Conservation (phyloP, 208 protist genomes). For the Leptomonas pyrrhocoris region DNA sequence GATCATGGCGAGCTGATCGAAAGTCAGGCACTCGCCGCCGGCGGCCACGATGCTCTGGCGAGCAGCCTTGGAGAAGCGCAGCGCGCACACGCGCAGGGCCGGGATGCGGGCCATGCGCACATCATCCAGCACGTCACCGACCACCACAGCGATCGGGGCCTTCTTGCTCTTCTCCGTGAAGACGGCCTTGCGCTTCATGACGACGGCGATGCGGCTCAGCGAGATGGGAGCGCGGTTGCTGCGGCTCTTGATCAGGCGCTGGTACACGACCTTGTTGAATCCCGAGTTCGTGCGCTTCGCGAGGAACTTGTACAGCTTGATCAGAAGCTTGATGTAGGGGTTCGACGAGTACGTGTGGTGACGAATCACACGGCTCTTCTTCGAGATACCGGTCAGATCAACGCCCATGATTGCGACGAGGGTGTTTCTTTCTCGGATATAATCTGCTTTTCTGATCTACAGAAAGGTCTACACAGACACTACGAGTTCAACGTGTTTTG, state of each 20-base stretch:
- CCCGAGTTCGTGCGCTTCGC: slow-evolving; percentile 96
- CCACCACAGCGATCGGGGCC: slow-evolving; percentile 96
- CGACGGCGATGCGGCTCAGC: slow-evolving; percentile 94
- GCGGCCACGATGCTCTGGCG: slow-evolving; percentile 98
- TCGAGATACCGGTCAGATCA: slow-evolving; percentile 90
- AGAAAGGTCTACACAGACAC: slow-evolving; percentile 22
- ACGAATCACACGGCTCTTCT: slow-evolving; percentile 92
- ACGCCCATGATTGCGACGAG: slow-evolving; percentile 77
- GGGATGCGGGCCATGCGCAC: slow-evolving; percentile 96
- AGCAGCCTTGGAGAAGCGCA: slow-evolving; percentile 98
- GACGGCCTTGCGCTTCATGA: slow-evolving; percentile 91
- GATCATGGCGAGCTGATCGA: slow-evolving; percentile 97
- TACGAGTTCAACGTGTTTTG: not conserved
- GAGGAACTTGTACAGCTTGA: slow-evolving; percentile 99
- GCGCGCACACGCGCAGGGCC: slow-evolving; percentile 97
- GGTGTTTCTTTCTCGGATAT: slow-evolving; percentile 20
- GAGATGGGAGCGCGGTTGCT: slow-evolving; percentile 97
- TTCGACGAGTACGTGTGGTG: slow-evolving; percentile 96
- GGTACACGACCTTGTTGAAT: slow-evolving; percentile 99
- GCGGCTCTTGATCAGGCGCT: slow-evolving; percentile 95
- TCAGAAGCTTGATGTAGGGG: slow-evolving; percentile 98
- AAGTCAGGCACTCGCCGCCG: slow-evolving; percentile 99
- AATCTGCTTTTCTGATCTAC: slow-evolving; percentile 22
- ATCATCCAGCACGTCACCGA: slow-evolving; percentile 99
- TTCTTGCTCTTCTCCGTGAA: slow-evolving; percentile 82